Evolutionary conservation across 768 basidiomycete genomes (phyloP), one percentile per base, ranked within the genome.

Genomic region (Tylopilus balloui): DNA sequence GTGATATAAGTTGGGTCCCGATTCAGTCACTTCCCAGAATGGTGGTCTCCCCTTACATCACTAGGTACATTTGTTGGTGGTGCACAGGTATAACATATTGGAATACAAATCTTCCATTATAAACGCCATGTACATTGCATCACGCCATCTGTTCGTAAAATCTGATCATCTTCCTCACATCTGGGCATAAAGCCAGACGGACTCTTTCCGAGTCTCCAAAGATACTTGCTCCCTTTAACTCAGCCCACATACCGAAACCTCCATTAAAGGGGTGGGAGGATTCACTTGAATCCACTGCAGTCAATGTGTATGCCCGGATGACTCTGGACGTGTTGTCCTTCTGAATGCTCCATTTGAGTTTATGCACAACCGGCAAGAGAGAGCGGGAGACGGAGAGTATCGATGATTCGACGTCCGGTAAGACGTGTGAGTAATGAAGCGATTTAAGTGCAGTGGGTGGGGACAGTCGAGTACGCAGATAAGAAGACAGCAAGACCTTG

Each of bases 341-440:
- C 58, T 81, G 79, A 41, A 86, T 64, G 32, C 77, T 80, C 84
- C 85, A 88, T 63, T 87, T 88, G 52, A 88, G 72, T 60, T 78
- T 72, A 48, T 78, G 80, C 59, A 88, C 73, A 20, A 78, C 71
- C 13, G 86, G 83, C 4, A 87, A 67, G 21, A 89, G 73, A 8
- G 76, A 72, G 24, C 83, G 79, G 1, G 83, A 82, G 42, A 88
- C 68, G 17, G 66, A 70, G 5, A 73, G 67, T 0, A 77, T 78
- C 6, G 81, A 79, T 3, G 77, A 79, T 54, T 85, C 83, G 28
- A 81, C 69, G 58, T 86, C 83, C 0, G 85, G 84, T 28, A 84
- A 69, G 36, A 85, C 73, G 40, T 77, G 80, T 0, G 73, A 69
- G 31, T 67, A 67, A 62, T 78, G 71, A 11, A 84, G 74, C 1